phyloP scores from a whole-genome alignment of 768 basidiomycete species.

The Russula sp. region DNA sequence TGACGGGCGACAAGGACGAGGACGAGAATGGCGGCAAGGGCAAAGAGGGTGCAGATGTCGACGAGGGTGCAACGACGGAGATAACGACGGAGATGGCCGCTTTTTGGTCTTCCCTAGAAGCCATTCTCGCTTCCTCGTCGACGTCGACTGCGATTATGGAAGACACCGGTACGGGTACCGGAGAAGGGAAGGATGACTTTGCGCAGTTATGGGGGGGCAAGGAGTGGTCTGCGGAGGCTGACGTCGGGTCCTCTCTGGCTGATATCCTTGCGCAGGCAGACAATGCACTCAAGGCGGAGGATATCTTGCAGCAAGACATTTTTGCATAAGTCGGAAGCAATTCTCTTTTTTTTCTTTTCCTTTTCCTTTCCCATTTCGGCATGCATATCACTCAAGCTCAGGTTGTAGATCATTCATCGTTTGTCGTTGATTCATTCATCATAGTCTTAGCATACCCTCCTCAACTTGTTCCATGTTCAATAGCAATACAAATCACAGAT shows the following conservation, averaged over 20 bases:
- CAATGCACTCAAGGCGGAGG: slow-evolving; percentile 7
- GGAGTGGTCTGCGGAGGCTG: neutral
- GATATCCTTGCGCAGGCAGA: neutral
- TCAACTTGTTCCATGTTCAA: too few species aligned
- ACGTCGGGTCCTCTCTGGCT: neutral
- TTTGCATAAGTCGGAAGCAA: neutral
- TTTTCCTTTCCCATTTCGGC: neutral
- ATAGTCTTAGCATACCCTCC: too few species aligned
- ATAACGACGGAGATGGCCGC: slow-evolving; percentile 7
- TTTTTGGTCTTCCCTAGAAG: slow-evolving; percentile 14
- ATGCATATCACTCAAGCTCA: neutral
- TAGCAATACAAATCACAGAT: too few species aligned
- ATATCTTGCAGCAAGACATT: slow-evolving; percentile 11
- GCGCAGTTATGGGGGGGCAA: neutral
- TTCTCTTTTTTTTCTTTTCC: neutral
- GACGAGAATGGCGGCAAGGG: neutral
- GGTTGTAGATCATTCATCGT: too few species aligned
- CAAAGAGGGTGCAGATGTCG: neutral
- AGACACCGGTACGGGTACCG: neutral
- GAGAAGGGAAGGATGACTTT: neutral
- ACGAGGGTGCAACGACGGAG: neutral
- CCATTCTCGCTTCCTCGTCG: slow-evolving; percentile 5
- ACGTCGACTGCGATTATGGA: neutral
- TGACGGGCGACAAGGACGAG: neutral
- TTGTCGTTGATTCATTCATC: too few species aligned